Base-by-base conservation (phyloP, 345 rosid species). In the Kernera saxatilis region DNA sequence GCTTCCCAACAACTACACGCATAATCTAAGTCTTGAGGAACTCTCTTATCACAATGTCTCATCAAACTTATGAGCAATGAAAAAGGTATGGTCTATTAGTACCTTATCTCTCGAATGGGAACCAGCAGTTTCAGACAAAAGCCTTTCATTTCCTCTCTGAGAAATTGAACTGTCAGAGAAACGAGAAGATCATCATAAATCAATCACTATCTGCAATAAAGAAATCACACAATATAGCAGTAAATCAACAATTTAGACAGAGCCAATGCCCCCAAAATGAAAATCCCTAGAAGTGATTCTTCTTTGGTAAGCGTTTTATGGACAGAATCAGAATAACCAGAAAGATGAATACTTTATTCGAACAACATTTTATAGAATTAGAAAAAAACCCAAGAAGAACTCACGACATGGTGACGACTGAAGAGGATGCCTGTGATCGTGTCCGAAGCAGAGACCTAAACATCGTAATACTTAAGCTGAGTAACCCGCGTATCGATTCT, bases 371-470 rank as follows among this genome's bases (percentile, higher is more conserved):
- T n/a, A 53, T 2, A 22, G 58, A 53, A 14, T 5, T 44, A 10
- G 36, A 27, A 49, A 27, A 49, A 57, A 25, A 9, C 29, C 32
- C 2, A 30, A 52, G 49, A 44, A 26, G 51, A 48, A 69, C 79
- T 76, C 54, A 76, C 79, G 79, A 70, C 75, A 76, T 63, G 0
- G 75, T 69, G 74, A 69, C 22, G 66, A 13, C 18, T 7, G 72
- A 67, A 67, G 64, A 68, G 17, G 74, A 62, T 1, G 57, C 37
- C 1, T 40, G 73, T 41, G 79, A 69, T 54, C 79, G 60, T 69
- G 51, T 46, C 66, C 75, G 74, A 64, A 70, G 17, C 54, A 76
- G 75, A 63, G 79, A 76, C 53, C 79, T 69, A 15, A 76, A 45
- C 79, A 76, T 76, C 29, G 37, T 32, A 6, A 14, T 22, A 4